These are phyloP conservation scores for Ambrosiella xylebori DNA, from an alignment of 2,329 filamentous ascomycete species.

Conservation along the genomic window DNA sequence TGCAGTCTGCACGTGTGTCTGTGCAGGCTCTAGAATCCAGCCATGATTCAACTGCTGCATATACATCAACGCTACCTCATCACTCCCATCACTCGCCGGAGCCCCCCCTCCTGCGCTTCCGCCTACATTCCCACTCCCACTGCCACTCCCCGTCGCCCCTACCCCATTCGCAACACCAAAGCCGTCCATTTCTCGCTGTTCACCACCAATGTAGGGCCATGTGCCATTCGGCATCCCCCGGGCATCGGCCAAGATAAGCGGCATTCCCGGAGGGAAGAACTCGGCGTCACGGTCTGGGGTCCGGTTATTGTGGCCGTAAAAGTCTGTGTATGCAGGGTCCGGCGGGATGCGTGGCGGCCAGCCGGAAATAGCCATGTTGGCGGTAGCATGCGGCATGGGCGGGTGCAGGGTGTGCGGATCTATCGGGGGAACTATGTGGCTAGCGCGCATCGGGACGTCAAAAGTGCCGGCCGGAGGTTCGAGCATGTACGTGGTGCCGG, in stretches of 20 bases:
- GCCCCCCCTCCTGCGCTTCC: background rate
- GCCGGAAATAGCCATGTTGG: too few species aligned
- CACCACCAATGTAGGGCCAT: conserved; percentile 5
- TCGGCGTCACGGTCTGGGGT: conserved; percentile 12
- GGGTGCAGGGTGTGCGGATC: too few species aligned
- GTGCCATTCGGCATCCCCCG: conserved; percentile 13
- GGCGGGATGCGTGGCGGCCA: background rate
- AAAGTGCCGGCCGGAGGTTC: too few species aligned
- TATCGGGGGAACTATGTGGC: too few species aligned
- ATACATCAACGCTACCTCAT: background rate
- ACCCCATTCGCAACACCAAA: background rate
- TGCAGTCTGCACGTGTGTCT: background rate
- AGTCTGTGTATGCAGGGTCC: background rate
- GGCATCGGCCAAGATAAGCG: conserved; percentile 13
- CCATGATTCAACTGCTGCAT: background rate
- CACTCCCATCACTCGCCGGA: background rate
- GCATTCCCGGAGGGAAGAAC: conserved; percentile 13
- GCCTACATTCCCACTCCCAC: too few species aligned
- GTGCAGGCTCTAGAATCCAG: background rate
- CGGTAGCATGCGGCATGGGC: too few species aligned
- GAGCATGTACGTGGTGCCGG: too few species aligned
- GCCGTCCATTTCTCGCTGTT: background rate
- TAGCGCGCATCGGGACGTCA: too few species aligned
- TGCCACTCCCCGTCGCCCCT: too few species aligned
- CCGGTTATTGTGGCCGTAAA: background rate